Evolutionary conservation across 176 grass and related monocot species (phyloP).

Genomic region (Lolium rigidum): DNA sequence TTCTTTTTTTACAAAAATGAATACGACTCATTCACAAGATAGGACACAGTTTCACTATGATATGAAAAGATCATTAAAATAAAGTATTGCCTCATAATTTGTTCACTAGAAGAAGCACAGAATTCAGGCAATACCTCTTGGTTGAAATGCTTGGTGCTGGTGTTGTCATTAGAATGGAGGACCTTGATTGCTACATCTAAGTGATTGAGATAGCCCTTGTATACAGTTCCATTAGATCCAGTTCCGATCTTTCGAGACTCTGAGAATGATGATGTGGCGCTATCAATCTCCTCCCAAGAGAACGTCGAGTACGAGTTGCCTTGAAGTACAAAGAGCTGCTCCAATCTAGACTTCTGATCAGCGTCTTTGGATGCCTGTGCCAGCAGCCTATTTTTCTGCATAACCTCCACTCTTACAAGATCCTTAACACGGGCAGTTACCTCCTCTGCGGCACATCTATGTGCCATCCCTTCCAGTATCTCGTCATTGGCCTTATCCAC

Average conservation of each 20-base stretch:
- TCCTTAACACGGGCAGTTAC: slow-evolving; percentile 35
- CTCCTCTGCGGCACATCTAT: slow-evolving; percentile 40
- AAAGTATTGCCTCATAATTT: not conserved
- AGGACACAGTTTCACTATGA: not conserved
- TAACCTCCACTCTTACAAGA: slow-evolving; percentile 43
- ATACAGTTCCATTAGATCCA: slow-evolving; percentile 79
- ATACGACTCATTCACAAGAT: not conserved
- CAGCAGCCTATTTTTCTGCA: slow-evolving; percentile 55
- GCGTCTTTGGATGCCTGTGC: slow-evolving; percentile 42
- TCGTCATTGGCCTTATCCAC: slow-evolving; percentile 49
- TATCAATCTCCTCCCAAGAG: slow-evolving; percentile 84
- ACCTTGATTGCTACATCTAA: slow-evolving; percentile 79
- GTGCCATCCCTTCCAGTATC: slow-evolving; percentile 39
- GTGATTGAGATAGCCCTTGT: slow-evolving; percentile 81
- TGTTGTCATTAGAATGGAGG: slow-evolving; percentile 59
- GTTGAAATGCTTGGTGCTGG: slow-evolving; percentile 67
- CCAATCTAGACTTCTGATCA: slow-evolving; percentile 46
- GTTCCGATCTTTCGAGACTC: slow-evolving; percentile 61
- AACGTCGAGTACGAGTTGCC: slow-evolving; percentile 49
- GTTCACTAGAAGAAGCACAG: not conserved
- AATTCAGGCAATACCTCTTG: slow-evolving; percentile 64
- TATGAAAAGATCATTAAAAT: not conserved
- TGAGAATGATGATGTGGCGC: slow-evolving; percentile 81
- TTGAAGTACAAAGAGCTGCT: slow-evolving; percentile 53
- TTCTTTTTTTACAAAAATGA: not conserved